Evolutionary conservation across 257 asterid species (phyloP).

Genomic region (Vinca minor): DNA sequence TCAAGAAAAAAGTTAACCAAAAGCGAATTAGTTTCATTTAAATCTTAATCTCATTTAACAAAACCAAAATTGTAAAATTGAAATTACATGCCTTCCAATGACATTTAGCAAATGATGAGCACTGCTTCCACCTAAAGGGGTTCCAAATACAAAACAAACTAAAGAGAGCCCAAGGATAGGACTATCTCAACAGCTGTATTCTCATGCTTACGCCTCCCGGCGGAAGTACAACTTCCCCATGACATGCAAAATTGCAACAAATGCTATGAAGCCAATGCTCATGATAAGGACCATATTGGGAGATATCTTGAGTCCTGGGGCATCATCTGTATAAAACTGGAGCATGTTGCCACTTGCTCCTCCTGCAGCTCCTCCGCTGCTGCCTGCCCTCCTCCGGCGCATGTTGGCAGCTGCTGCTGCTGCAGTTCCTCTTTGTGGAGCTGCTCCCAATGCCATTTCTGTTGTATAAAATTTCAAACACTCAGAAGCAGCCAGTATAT

Average conservation of each 20-base stretch:
- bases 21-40: no score
- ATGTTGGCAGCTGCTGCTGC: conserved; percentile 35
- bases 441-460: conserved; percentile 31
- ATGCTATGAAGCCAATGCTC: conserved; percentile 37
- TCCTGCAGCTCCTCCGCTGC: conserved; percentile 21
- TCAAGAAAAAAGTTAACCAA: no score
- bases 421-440: conserved; percentile 33
- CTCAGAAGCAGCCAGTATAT: no score
- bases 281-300: conserved; percentile 36
- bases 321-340: conserved; percentile 35
- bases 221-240: conserved; percentile 33
- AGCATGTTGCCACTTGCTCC: conserved; percentile 37
- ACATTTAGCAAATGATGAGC: no score
- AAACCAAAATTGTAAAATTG: background rate
- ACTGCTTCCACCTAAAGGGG: no score
- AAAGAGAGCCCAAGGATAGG: background rate
- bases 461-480: background rate
- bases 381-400: conserved; percentile 25
- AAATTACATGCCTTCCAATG: background rate
- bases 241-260: conserved; percentile 35
- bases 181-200: background rate
- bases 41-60: no score
- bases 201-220: conserved; percentile 14
- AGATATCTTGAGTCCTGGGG: conserved; percentile 33
- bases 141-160: background rate